Evolutionary conservation across 768 basidiomycete genomes (phyloP).

Genomic region (Coprinellus aureogranulatus): DNA sequence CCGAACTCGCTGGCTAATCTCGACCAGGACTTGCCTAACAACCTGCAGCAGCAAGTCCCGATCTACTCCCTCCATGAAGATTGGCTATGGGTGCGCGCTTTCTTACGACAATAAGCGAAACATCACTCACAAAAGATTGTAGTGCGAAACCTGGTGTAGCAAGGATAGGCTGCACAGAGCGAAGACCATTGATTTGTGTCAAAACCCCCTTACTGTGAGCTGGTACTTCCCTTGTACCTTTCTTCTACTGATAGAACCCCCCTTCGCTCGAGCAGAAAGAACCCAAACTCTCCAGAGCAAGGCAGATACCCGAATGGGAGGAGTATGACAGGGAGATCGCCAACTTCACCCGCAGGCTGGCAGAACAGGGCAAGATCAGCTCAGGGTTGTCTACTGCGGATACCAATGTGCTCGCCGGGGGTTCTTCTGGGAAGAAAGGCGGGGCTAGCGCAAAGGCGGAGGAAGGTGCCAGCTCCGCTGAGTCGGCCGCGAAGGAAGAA

Average conservation of each 20-base stretch:
- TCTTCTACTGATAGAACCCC: not conserved
- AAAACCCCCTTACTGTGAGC: slow-evolving; percentile 89
- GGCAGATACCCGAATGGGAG: slow-evolving; percentile 98
- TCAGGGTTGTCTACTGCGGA: slow-evolving; percentile 68
- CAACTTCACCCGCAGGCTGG: slow-evolving; percentile 69
- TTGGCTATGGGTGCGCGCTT: slow-evolving; percentile 86
- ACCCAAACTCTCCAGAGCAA: slow-evolving; percentile 88
- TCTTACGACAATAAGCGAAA: not conserved
- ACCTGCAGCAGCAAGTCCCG: slow-evolving; percentile 86
- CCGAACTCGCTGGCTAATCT: slow-evolving; percentile 92
- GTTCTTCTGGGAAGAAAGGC: slow-evolving; percentile 16
- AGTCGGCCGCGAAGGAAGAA: not conserved
- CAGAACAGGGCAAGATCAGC: slow-evolving; percentile 66
- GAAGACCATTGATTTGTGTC: slow-evolving; percentile 93
- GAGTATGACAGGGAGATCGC: slow-evolving; percentile 91
- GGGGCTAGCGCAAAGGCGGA: not conserved
- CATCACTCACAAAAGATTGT: not conserved
- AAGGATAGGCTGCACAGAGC: slow-evolving; percentile 78
- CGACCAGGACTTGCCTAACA: slow-evolving; percentile 98
- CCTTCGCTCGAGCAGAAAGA: slow-evolving; percentile 67
- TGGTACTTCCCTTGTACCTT: not conserved
- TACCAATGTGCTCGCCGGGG: slow-evolving; percentile 63
- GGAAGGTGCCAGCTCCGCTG: not conserved
- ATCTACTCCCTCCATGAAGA: slow-evolving; percentile 92
- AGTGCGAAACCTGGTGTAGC: slow-evolving; percentile 99